Base-by-base conservation (phyloP, 2,329 filamentous ascomycete genomes). In the Tolypocladium paradoxum region DNA sequence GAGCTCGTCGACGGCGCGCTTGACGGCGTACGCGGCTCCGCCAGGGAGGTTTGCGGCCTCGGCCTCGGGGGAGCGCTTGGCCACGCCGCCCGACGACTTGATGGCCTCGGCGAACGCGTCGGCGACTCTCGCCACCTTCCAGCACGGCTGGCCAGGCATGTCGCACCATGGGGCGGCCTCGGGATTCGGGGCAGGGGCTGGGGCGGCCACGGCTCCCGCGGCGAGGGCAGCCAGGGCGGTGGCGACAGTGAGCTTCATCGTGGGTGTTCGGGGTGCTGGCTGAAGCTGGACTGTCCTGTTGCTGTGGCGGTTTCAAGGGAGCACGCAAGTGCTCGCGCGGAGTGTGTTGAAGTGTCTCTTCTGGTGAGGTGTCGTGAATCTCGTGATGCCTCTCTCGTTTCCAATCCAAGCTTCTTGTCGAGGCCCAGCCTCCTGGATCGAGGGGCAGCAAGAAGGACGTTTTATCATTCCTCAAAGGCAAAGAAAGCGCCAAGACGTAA, bases 1-100 rank as follows among this genome's bases (percentile, higher is more conserved):
- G 43, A 75, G 69, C 54, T 73, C 66, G 59, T 68, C 61, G 56
- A 73, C 52, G 56, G 68, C 63, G 54, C 69, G 64, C 57, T 68
- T 65, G 59, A 71, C 70, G 53, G 68, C 57, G 63, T 65, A 68
- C 53, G 70, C 68, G 51, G 66, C 62, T 34, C 64, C 64, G 38
- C 65, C 65, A 55, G 68, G 64, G 57, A 68, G 63, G 61, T 67
- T 64, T 58, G 64, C 65, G 57, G 58, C 54, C 35, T 62, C 58
- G 35, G 62, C 63, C 16, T 61, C 59, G 37, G 60, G 51, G 27
- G 54, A 53, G 46, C 69, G 68, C 31, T 62, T 55, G 36, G 60
- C 48, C 45, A 68, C 53, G 24, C 57, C 54, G 24, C 60, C 62
- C 24, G 58, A 58, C 24, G 62, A 48, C 37, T 49, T 48, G 56